Base-by-base conservation (phyloP, 768 basidiomycete species). In the Calocybe gangraenosa region DNA sequence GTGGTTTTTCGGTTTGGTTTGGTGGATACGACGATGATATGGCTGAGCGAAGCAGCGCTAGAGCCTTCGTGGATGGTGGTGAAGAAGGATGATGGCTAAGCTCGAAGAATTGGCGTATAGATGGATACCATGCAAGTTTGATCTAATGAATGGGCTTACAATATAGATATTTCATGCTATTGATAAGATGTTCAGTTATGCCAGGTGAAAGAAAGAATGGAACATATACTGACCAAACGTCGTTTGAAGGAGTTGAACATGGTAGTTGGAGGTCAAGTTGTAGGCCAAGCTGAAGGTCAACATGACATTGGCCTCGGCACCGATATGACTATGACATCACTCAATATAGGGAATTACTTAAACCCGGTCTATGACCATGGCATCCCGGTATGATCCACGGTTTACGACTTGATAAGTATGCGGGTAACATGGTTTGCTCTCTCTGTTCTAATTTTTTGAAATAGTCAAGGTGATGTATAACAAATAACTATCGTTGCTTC, bases 41-140 rank as follows among this genome's bases (percentile, higher is more conserved):
- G 0, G 87, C 75, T 0, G 76, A 65, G 4, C 76, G 74, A 9
- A 90, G 70, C 14, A 87, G 62, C 1, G 65, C 67, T 4, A 90
- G 67, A 0, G 86, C 84, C 54, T 76, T 71, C 11, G 54, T 69
- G 0, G 87, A 89, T 0, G 81, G 76, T 0, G 84, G 81, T 0
- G 84, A 86, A 3, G 75, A 65, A 0, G 84, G 69, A 39, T 77
- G 69, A 58, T 89, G 87, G 54, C 87, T 90, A 40, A 21, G 25
- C 25, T 28, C 25, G 11, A 41, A 30, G 37, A 39, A 3, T 15
- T n/a, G 37, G 39, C 28, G 51, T 9, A 52, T 56, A 37, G 35
- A 35, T 7, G 7, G 1, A 32, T 11, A 13, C 15, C 9, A 36
- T n/a, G n/a, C n/a, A n/a, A n/a, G n/a, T n/a, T n/a, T n/a, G n/a